phyloP scores from a whole-genome alignment of 2,329 filamentous ascomycete genomes.

The Fusarium floridanum region DNA sequence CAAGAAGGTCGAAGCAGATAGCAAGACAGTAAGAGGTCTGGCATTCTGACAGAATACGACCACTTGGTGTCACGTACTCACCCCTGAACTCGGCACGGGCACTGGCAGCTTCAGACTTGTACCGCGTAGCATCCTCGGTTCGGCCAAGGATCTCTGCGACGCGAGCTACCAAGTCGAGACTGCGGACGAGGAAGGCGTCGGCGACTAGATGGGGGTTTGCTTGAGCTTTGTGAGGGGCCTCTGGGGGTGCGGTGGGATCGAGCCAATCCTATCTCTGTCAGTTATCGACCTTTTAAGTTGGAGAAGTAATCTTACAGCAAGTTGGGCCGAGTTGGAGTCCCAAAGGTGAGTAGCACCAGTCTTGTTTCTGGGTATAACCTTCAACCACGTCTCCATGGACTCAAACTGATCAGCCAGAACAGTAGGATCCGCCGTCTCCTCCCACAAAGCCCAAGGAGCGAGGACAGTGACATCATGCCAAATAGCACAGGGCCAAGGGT shows the following conservation, averaged over 20 bases:
- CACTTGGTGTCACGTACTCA: slow-evolving; percentile 43
- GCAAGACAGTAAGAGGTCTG: slow-evolving; percentile 43
- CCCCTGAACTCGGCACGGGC: slow-evolving; percentile 29
- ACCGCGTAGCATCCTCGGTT: slow-evolving; percentile 19
- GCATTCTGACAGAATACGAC: slow-evolving; percentile 37
- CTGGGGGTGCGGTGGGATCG: slow-evolving; percentile 59
- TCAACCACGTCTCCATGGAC: slow-evolving; percentile 57
- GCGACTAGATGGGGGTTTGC: slow-evolving; percentile 59
- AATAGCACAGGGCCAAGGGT: slow-evolving; percentile 49
- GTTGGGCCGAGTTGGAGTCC: slow-evolving; percentile 42
- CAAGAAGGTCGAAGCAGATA: slow-evolving; percentile 40
- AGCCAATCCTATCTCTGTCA: slow-evolving; percentile 57
- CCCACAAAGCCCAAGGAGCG: slow-evolving; percentile 57
- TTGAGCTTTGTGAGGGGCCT: slow-evolving; percentile 54
- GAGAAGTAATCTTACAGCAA: slow-evolving; percentile 28
- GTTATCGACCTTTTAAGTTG: too few species aligned
- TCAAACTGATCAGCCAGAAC: slow-evolving; percentile 55
- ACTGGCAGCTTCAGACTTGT: slow-evolving; percentile 22
- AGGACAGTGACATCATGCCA: slow-evolving; percentile 60
- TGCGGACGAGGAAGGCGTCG: slow-evolving; percentile 61
- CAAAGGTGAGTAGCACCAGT: slow-evolving; percentile 55
- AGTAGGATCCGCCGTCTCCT: slow-evolving; percentile 52
- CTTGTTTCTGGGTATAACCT: slow-evolving; percentile 49
- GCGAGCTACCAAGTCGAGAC: slow-evolving; percentile 54
- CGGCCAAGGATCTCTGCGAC: slow-evolving; percentile 52